Conservation (phyloP, 78 protist genomes). For the Cyanophora paradoxa region DNA sequence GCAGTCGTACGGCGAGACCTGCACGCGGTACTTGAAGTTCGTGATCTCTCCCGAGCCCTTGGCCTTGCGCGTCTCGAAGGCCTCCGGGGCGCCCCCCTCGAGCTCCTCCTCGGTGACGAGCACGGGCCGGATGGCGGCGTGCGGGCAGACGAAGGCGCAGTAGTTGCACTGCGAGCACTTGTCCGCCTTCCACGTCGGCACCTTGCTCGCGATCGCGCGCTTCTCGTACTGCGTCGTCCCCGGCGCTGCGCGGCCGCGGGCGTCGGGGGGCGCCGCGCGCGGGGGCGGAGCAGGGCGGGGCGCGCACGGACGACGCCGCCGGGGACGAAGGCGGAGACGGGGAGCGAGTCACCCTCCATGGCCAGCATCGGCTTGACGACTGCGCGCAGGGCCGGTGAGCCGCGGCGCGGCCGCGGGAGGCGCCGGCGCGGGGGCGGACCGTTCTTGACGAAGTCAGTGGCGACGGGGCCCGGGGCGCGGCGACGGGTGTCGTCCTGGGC, state of each 20-base stretch:
- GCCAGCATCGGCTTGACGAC: not conserved
- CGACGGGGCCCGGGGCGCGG: not conserved
- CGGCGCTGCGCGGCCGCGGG: too few relatives aligned
- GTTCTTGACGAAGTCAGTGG: slow-evolving; percentile 38
- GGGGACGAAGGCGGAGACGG: slow-evolving; percentile 33
- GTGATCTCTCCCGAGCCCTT: slow-evolving; percentile 31
- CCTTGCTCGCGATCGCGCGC: slow-evolving; percentile 36
- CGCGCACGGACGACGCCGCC: slow-evolving; percentile 44
- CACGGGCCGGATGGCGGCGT: slow-evolving; percentile 57
- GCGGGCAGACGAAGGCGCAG: slow-evolving; percentile 64
- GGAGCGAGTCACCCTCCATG: slow-evolving; percentile 29
- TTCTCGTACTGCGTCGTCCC: slow-evolving; percentile 47
- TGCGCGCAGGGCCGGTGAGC: too few relatives aligned
- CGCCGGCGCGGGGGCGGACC: too few relatives aligned
- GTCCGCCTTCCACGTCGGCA: slow-evolving; percentile 37
- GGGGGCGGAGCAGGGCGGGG: too few relatives aligned
- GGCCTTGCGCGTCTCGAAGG: slow-evolving; percentile 15
- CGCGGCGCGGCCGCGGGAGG: too few relatives aligned
- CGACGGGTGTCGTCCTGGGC: not conserved
- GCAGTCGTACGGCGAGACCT: slow-evolving; percentile 57
- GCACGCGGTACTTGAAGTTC: slow-evolving; percentile 25
- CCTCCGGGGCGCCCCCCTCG: slow-evolving; percentile 24
- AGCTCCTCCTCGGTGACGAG: slow-evolving; percentile 26
- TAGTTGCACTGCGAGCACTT: slow-evolving; percentile 60
- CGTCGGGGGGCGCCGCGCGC: too few relatives aligned